These are phyloP conservation scores for Euphorbia celastroides DNA, from an alignment of 441 rosid species.

Conservation along the genomic window DNA sequence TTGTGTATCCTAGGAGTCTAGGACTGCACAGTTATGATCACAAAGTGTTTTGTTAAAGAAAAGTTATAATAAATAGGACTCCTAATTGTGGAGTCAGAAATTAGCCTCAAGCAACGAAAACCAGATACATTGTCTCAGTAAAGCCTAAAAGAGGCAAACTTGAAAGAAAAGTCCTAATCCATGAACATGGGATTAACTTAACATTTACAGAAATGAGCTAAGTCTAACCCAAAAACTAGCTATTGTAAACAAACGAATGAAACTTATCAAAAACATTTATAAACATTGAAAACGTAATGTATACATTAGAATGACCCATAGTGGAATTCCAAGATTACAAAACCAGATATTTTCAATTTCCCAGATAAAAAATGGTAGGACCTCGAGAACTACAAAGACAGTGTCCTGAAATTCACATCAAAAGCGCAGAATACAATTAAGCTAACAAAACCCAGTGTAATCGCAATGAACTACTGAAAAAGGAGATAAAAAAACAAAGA, in stretches of 20 bases:
- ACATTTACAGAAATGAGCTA: not conserved
- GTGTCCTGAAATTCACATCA: constrained; percentile 14
- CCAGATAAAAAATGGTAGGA: constrained; percentile 14
- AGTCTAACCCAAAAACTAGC: constrained; percentile 3
- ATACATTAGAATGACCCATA: not conserved
- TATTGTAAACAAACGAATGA: not conserved
- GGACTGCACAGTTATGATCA: not conserved
- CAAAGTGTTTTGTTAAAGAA: not conserved
- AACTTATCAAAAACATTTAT: not conserved
- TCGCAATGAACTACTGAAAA: constrained; percentile 16
- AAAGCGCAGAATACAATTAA: constrained; percentile 9
- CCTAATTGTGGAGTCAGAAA: constrained; percentile 1
- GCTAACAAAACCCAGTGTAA: constrained; percentile 19
- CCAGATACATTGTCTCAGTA: not conserved
- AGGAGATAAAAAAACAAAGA: constrained; percentile 32
- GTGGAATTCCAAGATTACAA: constrained; percentile 16
- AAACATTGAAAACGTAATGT: not conserved
- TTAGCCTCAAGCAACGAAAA: constrained; percentile 6
- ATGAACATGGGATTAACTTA: not conserved
- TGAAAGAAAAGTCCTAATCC: constrained; percentile 6
- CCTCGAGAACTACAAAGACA: constrained; percentile 14
- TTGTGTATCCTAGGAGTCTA: not conserved
- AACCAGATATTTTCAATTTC: constrained; percentile 13
- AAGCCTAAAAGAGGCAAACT: constrained; percentile 10
- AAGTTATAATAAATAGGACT: not conserved